Percentiles rank a stretch among this genome's conserved stretches.
These are phyloP conservation scores for Thinopyrum elongatum DNA, from an alignment of 176 grass and related monocot genomes.

Conservation along the genomic window DNA sequence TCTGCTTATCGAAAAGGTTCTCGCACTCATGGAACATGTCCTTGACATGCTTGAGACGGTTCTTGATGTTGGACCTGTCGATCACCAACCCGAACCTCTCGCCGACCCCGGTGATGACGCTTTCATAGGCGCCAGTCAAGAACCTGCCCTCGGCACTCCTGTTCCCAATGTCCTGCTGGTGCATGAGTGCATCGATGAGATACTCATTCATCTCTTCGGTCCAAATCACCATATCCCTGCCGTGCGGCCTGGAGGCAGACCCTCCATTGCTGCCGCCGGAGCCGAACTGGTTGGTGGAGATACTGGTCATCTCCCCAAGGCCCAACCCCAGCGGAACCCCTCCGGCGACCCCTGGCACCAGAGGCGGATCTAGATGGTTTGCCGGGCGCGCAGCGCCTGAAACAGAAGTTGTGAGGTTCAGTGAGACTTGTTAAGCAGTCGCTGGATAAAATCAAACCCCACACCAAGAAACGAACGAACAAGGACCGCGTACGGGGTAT, in stretches of 20 bases:
- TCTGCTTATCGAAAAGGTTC: conserved; percentile 33
- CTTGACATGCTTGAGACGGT: conserved; percentile 49
- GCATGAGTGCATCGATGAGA: conserved; percentile 39
- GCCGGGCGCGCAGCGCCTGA: background rate
- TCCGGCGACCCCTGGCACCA: background rate
- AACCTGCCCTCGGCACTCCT: conserved; percentile 39
- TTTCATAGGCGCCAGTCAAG: conserved; percentile 20
- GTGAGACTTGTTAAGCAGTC: background rate
- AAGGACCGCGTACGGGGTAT: background rate
- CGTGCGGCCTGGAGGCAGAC: background rate
- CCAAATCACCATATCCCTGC: conserved; percentile 39
- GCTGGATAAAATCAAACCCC: background rate
- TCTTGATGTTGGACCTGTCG: conserved; percentile 46
- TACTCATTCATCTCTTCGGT: conserved; percentile 42
- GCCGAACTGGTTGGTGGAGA: background rate
- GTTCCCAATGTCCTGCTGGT: conserved; percentile 46
- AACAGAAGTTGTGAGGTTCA: background rate
- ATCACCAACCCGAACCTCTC: conserved; percentile 40
- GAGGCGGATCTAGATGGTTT: background rate
- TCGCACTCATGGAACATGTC: conserved; percentile 43
- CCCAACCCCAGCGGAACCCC: background rate
- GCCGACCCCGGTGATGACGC: conserved; percentile 35
- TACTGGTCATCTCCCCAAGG: background rate
- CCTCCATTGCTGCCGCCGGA: conserved; percentile 12
- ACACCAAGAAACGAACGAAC: background rate